These are phyloP conservation scores for Amaranthus hypochondriacus DNA, from an alignment of 148 eudicot genomes.

Conservation along the genomic window DNA sequence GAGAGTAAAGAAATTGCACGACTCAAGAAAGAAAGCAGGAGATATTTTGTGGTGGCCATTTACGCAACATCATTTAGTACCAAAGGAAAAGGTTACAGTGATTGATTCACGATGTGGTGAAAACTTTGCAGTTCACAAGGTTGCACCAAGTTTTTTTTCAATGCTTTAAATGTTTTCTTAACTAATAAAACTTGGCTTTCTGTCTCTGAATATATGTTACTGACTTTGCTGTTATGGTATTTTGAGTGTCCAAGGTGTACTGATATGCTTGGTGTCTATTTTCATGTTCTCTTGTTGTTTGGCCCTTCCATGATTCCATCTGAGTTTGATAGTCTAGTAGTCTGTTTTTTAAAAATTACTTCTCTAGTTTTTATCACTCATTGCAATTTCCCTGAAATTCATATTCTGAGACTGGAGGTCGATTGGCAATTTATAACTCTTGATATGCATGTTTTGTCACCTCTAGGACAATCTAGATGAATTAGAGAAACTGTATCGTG, in stretches of 20 bases:
- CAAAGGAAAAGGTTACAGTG: slow-evolving; percentile 67
- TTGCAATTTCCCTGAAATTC: neutral
- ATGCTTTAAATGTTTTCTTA: neutral
- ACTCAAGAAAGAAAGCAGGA: slow-evolving; percentile 68
- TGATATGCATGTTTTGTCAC: neutral
- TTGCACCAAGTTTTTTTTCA: slow-evolving; percentile 18
- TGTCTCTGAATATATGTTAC: neutral
- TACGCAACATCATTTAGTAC: slow-evolving; percentile 90
- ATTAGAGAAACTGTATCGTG: neutral
- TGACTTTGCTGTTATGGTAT: neutral
- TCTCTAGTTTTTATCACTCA: neutral
- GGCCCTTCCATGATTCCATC: neutral
- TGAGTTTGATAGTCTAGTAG: neutral
- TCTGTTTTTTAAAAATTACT: neutral
- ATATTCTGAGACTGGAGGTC: neutral
- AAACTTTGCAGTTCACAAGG: slow-evolving; percentile 85
- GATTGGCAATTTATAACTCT: neutral
- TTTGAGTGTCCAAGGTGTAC: neutral
- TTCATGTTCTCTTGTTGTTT: neutral
- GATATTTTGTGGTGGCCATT: slow-evolving; percentile 97
- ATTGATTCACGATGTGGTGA: slow-evolving; percentile 98
- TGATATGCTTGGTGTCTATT: neutral
- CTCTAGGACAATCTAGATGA: neutral
- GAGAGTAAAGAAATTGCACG: slow-evolving; percentile 60
- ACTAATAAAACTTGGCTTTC: neutral